Conservation (phyloP, 208 protist genomes). For the Acanthamoeba castellanii region DNA sequence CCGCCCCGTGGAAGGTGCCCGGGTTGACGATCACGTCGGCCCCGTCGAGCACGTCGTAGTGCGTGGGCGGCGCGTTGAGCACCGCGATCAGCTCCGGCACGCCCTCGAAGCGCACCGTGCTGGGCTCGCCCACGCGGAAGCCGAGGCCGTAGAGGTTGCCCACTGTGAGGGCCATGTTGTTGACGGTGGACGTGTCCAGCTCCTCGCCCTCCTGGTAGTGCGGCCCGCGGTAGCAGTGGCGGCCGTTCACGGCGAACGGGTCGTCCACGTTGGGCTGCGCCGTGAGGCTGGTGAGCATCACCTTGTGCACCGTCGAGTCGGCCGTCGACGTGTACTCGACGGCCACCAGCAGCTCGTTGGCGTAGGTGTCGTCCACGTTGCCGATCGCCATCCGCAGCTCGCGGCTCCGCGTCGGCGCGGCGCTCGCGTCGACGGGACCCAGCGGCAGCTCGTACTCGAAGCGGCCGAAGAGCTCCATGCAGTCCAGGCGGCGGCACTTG, state of each 20-base stretch:
- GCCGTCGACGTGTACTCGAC: neutral
- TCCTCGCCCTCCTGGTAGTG: conserved; percentile 48
- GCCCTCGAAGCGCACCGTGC: neutral
- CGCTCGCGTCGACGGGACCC: neutral
- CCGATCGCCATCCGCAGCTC: conserved; percentile 32
- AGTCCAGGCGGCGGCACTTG: conserved; percentile 40
- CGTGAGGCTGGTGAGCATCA: conserved; percentile 17
- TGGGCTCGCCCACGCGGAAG: conserved; percentile 53
- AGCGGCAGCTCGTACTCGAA: neutral
- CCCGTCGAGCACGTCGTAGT: neutral
- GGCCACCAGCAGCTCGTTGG: neutral
- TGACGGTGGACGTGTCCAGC: neutral
- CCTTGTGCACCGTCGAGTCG: neutral
- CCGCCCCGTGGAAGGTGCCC: neutral
- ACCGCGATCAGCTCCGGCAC: neutral
- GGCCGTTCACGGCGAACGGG: neutral
- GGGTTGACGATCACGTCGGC: neutral
- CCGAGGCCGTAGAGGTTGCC: conserved; percentile 53
- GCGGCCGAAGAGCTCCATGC: conserved; percentile 17
- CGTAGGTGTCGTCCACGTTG: conserved; percentile 12
- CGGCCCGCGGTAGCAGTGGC: neutral
- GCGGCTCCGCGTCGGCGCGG: neutral
- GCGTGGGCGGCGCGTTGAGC: conserved; percentile 28
- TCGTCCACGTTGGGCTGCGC: neutral
- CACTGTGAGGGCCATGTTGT: conserved; percentile 5